Conservation (phyloP, 306 rosid genomes). For the Geum urbanum region DNA sequence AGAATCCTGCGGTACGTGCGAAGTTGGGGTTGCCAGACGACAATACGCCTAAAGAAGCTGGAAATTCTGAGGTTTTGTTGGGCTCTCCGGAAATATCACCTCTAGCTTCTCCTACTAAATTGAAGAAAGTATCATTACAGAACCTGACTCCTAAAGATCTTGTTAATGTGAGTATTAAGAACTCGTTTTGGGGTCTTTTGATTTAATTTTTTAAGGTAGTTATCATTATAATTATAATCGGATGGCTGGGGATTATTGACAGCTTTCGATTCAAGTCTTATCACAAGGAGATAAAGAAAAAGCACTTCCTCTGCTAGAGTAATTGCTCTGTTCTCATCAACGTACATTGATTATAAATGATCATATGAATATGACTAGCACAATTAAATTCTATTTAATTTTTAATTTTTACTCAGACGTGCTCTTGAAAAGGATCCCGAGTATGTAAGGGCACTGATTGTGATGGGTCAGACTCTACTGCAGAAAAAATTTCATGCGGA, state of each 20-base stretch:
- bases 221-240: constrained; percentile 5
- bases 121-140: constrained; percentile 46
- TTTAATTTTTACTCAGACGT: constrained; percentile 33
- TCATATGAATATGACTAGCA: not conserved
- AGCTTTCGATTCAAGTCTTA: constrained; percentile 69
- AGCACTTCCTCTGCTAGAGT: constrained; percentile 71
- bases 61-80: constrained; percentile 23
- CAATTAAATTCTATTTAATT: too few species aligned
- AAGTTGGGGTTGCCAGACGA: constrained; percentile 59
- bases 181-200: not conserved
- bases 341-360: not conserved
- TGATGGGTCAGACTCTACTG: constrained; percentile 72
- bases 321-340: constrained; percentile 29
- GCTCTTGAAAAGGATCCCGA: constrained; percentile 91
- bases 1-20: constrained; percentile 60
- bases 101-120: constrained; percentile 44
- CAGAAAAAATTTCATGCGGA: constrained; percentile 56
- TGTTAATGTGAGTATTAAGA: constrained; percentile 54
- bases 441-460: constrained; percentile 55
- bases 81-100: constrained; percentile 34
- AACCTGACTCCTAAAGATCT: constrained; percentile 60
- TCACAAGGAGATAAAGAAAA: constrained; percentile 49
- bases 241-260: constrained; percentile 32
- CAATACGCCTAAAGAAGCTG: constrained; percentile 25
- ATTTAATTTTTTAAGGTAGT: not conserved